Evolutionary conservation across 2,329 filamentous ascomycete genomes (phyloP), one percentile per base, ranked within the genome.

Genomic region (Leptographium wingfieldii): DNA sequence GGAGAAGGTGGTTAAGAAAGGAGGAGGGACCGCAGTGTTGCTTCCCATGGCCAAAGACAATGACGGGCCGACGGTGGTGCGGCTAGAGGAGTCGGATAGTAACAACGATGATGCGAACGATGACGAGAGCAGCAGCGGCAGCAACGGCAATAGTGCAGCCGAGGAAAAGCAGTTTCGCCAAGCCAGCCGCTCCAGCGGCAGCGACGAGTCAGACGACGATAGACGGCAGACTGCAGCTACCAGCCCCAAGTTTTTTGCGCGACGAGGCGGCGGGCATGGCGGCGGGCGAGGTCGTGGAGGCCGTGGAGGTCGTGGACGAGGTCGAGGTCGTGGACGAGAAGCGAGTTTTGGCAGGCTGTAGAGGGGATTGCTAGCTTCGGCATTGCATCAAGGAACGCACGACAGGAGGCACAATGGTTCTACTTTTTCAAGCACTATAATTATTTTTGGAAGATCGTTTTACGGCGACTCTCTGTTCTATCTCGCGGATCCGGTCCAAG

Each of bases 51-150:
- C 11, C 10, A 14, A 33, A n/a, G 0, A 5, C 14, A 40, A 5
- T 1, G 2, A 5, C 5, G 33, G 53, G 12, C 53, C 53, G 33
- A 73, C 72, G 0, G 63, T 73, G 11, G 70, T 74, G 27, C 65
- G 72, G 27, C 65, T 73, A 33, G 63, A 66, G 11, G 66, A 67
- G 3, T 66, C 66, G 11, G 68, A 67, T 10, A 29, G 22, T n/a
- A 29, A 22, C 25, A 56, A 27, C 40, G 14, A 9, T 2, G 25
- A 48, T 27, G 38, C 2, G n/a, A 22, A 11, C n/a, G 65, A 66
- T 22, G 65, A 66, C 55, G 59, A 55, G 6, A 58, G 56, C 33
- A 60, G 58, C 27, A 58, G 51, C 25, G 43, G 40, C 14, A 43
- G 19, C 40, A 43, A 14, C 14, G 9, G 40, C 19, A 19, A 19